Evolutionary conservation across 1,284 basidiomycete genomes (phyloP), one percentile per base, ranked within the genome.

Genomic region (Peniophora sp.): DNA sequence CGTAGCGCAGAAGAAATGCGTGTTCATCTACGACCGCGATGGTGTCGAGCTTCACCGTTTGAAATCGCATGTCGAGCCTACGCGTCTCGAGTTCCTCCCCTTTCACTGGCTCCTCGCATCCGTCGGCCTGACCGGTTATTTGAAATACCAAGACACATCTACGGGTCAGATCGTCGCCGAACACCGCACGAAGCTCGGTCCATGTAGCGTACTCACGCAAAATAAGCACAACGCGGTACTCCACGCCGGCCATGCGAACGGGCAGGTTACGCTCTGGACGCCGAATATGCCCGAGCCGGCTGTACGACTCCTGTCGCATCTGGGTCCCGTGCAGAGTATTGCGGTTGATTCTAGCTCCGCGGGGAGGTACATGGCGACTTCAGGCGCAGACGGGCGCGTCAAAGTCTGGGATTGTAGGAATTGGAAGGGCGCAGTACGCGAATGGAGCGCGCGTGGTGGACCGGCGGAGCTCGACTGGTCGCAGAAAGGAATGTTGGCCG

Each of bases 91-190:
- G 63, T 99, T 93, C 64, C 73, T 99, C 9, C 94, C 93, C 0
- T 98, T 95, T 61, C 97, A 99, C 65, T 99, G 93, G 84, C 74
- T 99, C 15, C 79, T 99, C 5, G 89, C 84, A 1, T 88, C 83
- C 47, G 77, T 96, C 15, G 88, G 94, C 10, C 88, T 92, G 59
- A 75, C 82, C 12, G 96, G 96, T 1, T 92, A 87, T 65, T 75
- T 99, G 1, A 96, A 96, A 71, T 99, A 98, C 68, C 94, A 97
- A 70, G 96, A 99, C 64, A 95, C 92, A 0, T 95, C 94, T 2
- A 99, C 95, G 0, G 96, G 96, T 15, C 78, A 85, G 52, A 76
- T 97, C 50, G 75, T 99, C 35, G 81, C 85, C 37, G 86, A 94
- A 65, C 92, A 96, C 64, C 83, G 91, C n/a, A 95, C 92, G 2